A percentile compares a stretch with the other conserved stretches of the same genome.
Conservation (phyloP, 2,329 filamentous ascomycete genomes). For the Tothia fuscella region DNA sequence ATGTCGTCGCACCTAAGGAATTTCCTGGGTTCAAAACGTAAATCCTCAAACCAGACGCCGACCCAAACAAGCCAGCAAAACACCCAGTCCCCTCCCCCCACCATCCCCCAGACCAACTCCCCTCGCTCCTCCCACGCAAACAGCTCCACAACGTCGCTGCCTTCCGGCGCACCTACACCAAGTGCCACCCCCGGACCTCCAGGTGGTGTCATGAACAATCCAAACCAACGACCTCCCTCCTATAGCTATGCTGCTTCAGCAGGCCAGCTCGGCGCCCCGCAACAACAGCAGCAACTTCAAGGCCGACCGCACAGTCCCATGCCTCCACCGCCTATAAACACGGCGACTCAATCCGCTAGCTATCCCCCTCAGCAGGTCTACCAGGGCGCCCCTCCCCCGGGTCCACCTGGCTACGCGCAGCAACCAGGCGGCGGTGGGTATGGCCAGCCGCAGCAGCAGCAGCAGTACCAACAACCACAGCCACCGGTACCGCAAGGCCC, state of each 20-base stretch:
- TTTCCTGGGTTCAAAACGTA: conserved; percentile 9
- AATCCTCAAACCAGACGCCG: conserved; percentile 7
- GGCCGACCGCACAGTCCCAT: conserved; percentile 43
- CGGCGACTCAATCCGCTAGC: conserved; percentile 33
- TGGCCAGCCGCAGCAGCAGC: conserved; percentile 21
- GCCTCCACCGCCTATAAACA: conserved; percentile 43
- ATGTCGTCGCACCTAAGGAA: conserved; percentile 3
- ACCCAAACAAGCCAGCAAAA: background rate
- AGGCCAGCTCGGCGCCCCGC: conserved; percentile 24
- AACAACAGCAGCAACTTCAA: conserved; percentile 25
- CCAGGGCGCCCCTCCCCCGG: conserved; percentile 24
- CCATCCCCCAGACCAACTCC: conserved; percentile 5
- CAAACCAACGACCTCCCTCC: conserved; percentile 46
- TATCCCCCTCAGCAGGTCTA: conserved; percentile 34
- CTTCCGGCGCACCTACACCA: background rate
- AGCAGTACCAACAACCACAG: too few species aligned
- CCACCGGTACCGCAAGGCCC: conserved; percentile 13
- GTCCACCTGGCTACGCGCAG: conserved; percentile 25
- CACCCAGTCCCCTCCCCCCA: conserved; percentile 2
- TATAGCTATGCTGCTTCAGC: conserved; percentile 43
- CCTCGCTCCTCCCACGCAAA: conserved; percentile 8
- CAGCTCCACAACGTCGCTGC: conserved; percentile 11
- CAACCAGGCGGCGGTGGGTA: conserved; percentile 22
- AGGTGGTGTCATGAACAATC: conserved; percentile 24
- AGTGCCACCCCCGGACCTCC: background rate